Conservation (phyloP, 75 land plant genomes). For the Pinus tabuliformis region DNA sequence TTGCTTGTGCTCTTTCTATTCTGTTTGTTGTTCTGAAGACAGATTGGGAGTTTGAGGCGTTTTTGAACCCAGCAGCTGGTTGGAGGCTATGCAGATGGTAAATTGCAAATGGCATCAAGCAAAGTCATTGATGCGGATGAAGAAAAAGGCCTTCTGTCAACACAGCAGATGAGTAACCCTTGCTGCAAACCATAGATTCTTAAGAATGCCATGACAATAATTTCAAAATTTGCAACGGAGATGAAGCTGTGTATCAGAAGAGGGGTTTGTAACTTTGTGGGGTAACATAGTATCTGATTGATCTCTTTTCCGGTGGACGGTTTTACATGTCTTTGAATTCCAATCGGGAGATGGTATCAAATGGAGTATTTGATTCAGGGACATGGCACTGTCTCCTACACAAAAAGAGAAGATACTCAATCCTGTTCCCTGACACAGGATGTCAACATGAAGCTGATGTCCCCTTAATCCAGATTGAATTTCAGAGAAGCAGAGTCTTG, state of each 20-base stretch:
- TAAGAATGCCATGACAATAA: background rate
- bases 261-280: background rate
- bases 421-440: too few species aligned
- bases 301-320: too few species aligned
- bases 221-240: background rate
- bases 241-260: background rate
- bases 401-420: too few species aligned
- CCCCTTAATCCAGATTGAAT: too few species aligned
- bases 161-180: background rate
- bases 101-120: background rate
- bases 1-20: constrained; percentile 62
- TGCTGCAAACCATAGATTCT: background rate
- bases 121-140: constrained; percentile 5
- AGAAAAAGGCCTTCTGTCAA: constrained; percentile 1
- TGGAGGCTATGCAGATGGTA: background rate
- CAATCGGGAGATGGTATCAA: too few species aligned
- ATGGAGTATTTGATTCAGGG: too few species aligned
- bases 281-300: too few species aligned
- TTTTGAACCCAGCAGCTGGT: constrained; percentile 53
- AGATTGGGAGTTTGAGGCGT: constrained; percentile 80
- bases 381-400: too few species aligned
- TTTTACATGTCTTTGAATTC: too few species aligned
- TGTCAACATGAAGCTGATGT: too few species aligned
- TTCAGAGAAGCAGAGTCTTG: too few species aligned
- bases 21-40: constrained; percentile 62